phyloP scores from a whole-genome alignment of 306 rosid genomes.

The Gastrolobium bilobum region DNA sequence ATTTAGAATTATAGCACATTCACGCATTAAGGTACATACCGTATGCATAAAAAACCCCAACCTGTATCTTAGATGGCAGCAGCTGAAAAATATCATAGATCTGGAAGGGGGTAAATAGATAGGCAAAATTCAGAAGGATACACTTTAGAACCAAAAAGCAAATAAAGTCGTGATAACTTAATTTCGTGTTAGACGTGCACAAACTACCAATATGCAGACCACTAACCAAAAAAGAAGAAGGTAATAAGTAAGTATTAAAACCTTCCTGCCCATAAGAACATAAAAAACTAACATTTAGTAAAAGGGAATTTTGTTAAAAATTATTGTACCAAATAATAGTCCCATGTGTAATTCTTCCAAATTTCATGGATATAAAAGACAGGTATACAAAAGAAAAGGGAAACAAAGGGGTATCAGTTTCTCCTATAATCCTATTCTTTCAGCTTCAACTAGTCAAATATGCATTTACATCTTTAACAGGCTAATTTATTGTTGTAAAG shows the following conservation, averaged over 20 bases:
- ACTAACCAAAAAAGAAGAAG: background rate
- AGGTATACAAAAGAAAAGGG: background rate
- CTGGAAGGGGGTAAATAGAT: constrained; percentile 50
- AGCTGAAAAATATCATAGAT: constrained; percentile 85
- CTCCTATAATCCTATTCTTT: background rate
- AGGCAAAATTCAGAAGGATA: constrained; percentile 18
- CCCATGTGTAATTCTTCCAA: too few species aligned
- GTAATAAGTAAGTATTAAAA: background rate
- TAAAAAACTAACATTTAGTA: background rate
- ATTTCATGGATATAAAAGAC: constrained; percentile 8
- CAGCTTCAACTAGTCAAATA: background rate
- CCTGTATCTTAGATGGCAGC: constrained; percentile 79
- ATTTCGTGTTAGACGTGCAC: background rate
- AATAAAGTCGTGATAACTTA: background rate
- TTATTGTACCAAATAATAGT: constrained; percentile 3
- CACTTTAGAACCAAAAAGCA: background rate
- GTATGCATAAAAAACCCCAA: constrained; percentile 83
- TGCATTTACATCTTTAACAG: background rate
- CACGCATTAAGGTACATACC: constrained; percentile 52
- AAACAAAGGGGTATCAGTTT: background rate
- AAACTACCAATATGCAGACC: background rate
- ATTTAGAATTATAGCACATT: background rate
- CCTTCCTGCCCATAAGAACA: background rate
- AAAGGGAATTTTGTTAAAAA: background rate
- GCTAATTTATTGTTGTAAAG: background rate